Conservation (phyloP, 2,329 filamentous ascomycete species). For the Zymoseptoria crescenta region DNA sequence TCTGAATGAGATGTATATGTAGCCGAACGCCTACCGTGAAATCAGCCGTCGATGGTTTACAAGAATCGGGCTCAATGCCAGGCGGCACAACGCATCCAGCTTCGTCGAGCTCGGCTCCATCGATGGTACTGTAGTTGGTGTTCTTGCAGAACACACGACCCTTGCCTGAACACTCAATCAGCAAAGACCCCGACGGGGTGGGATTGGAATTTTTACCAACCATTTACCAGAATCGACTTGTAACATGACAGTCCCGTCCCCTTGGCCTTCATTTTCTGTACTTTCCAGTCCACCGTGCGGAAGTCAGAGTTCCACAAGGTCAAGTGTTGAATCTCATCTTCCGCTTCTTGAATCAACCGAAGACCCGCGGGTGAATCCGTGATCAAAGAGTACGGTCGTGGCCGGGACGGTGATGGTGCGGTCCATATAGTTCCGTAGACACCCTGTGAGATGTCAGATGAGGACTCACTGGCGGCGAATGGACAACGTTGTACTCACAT, state of each 20-base stretch:
- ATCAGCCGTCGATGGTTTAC: not conserved
- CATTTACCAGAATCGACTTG: not conserved
- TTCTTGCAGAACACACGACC: not conserved
- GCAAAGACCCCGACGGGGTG: not conserved
- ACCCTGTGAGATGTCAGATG: not conserved
- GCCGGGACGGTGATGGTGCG: not conserved
- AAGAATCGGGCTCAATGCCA: not conserved
- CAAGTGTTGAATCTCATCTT: not conserved
- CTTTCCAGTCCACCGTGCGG: not conserved
- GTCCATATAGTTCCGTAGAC: not conserved
- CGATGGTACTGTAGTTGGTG: not conserved
- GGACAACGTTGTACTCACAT: not conserved
- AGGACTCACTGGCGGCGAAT: not conserved
- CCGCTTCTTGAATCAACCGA: not conserved
- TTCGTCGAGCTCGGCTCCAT: not conserved
- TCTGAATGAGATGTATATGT: not conserved
- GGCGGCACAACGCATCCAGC: not conserved
- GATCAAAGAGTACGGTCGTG: not conserved
- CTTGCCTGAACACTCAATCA: not conserved
- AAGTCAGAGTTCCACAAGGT: not conserved
- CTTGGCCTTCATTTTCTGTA: not conserved
- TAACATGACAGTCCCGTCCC: not conserved
- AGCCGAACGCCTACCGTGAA: not conserved
- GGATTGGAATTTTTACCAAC: not conserved
- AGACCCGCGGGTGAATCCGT: not conserved